phyloP scores from a whole-genome alignment of 106 monocot genomes.

The Cymbidium sinense region DNA sequence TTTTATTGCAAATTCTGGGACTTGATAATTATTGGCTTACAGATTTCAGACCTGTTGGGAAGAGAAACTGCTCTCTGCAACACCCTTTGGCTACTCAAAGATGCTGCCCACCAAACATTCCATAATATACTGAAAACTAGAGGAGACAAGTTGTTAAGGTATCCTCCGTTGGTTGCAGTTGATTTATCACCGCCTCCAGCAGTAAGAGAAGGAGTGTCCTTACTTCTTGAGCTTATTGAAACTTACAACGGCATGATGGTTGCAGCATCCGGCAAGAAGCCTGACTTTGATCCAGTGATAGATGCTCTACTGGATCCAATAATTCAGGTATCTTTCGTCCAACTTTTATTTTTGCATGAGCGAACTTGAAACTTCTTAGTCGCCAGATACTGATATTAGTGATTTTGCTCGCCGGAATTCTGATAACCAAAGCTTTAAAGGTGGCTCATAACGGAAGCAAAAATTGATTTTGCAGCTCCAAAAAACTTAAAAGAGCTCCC shows the following conservation, averaged over 20 bases:
- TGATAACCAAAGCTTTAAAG: neutral
- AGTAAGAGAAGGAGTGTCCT: slow-evolving; percentile 83
- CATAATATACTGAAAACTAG: slow-evolving; percentile 74
- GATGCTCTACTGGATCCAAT: slow-evolving; percentile 85
- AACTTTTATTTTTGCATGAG: slow-evolving; percentile 6
- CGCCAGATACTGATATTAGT: neutral
- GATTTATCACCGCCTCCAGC: slow-evolving; percentile 91
- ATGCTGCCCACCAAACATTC: slow-evolving; percentile 85
- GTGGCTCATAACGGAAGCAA: neutral
- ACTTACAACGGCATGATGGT: slow-evolving; percentile 92
- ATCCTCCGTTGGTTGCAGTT: slow-evolving; percentile 79
- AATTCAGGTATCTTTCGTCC: slow-evolving; percentile 52
- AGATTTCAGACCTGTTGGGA: slow-evolving; percentile 94
- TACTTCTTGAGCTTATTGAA: slow-evolving; percentile 90
- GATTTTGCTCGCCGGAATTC: neutral
- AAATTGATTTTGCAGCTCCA: neutral
- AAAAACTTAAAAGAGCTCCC: neutral
- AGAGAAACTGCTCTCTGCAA: slow-evolving; percentile 87
- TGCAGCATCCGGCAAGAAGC: slow-evolving; percentile 79
- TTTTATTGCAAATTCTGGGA: neutral
- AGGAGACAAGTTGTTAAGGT: slow-evolving; percentile 84
- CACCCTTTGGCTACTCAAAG: slow-evolving; percentile 73
- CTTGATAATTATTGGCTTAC: slow-evolving; percentile 11
- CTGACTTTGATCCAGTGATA: slow-evolving; percentile 83
- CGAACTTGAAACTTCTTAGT: neutral